These are phyloP conservation scores for Chlorociboria aeruginascens DNA, from an alignment of 495 filamentous ascomycete genomes.

Conservation along the genomic window DNA sequence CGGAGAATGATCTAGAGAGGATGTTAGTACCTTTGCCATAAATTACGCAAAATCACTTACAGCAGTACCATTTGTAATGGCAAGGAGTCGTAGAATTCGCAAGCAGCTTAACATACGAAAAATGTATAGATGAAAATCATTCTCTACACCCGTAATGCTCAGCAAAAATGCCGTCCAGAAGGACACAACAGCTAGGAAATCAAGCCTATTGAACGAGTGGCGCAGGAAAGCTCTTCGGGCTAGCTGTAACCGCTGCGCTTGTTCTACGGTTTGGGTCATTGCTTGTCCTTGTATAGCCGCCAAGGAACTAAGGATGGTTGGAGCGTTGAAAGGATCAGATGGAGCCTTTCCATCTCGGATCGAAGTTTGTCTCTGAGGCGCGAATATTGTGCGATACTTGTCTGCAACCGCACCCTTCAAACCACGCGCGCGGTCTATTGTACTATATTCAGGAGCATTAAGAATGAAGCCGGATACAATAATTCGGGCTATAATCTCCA, in stretches of 20 bases:
- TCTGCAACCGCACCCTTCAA: slow-evolving; percentile 60
- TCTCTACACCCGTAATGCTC: slow-evolving; percentile 53
- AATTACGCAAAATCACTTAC: slow-evolving; percentile 6
- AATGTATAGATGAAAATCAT: slow-evolving; percentile 60
- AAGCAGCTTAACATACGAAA: slow-evolving; percentile 95
- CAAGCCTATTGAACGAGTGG: slow-evolving; percentile 88
- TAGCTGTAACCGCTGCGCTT: slow-evolving; percentile 72
- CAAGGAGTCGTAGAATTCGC: slow-evolving; percentile 77
- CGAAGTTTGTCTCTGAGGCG: slow-evolving; percentile 30
- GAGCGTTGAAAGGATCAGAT: slow-evolving; percentile 27
- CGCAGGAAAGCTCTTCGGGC: slow-evolving; percentile 87
- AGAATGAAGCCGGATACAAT: slow-evolving; percentile 88
- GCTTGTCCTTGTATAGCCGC: slow-evolving; percentile 53
- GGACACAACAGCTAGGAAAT: slow-evolving; percentile 92
- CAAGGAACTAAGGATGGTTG: slow-evolving; percentile 72
- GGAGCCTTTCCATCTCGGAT: slow-evolving; percentile 15
- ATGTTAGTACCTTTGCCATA: slow-evolving; percentile 15
- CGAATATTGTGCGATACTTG: slow-evolving; percentile 66
- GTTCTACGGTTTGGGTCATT: slow-evolving; percentile 33
- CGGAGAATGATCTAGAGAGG: slow-evolving; percentile 58
- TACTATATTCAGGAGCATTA: slow-evolving; percentile 79
- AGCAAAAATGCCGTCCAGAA: slow-evolving; percentile 86
- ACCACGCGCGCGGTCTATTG: slow-evolving; percentile 57
- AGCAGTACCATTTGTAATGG: slow-evolving; percentile 82
- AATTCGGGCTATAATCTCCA: slow-evolving; percentile 69